Evolutionary conservation across 305 asterid genomes (phyloP).

Genomic region (Stenogyne calaminthoides): DNA sequence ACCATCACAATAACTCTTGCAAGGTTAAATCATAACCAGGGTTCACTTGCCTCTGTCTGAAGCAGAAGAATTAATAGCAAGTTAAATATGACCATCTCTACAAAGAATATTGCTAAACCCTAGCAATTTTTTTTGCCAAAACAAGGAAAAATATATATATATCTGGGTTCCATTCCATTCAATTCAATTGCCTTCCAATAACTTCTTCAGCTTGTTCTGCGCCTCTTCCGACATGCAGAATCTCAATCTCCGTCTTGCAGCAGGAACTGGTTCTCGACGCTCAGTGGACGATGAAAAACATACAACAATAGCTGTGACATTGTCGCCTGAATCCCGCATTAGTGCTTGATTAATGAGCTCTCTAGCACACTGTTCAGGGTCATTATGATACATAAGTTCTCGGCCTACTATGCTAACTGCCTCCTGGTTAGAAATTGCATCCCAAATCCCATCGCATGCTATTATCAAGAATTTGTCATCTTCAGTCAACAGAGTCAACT

Average conservation of each 20-base stretch:
- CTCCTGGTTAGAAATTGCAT: slow-evolving; percentile 67
- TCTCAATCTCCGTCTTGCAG: slow-evolving; percentile 40
- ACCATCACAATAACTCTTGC: no score
- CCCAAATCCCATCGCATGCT: slow-evolving; percentile 79
- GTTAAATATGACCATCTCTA: slow-evolving; percentile 25
- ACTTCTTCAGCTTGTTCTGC: slow-evolving; percentile 49
- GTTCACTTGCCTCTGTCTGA: slow-evolving; percentile 9
- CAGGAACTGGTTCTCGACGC: slow-evolving; percentile 26
- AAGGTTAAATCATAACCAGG: slow-evolving; percentile 8
- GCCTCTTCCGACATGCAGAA: slow-evolving; percentile 59
- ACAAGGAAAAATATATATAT: slow-evolving; percentile 7
- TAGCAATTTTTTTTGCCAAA: background rate
- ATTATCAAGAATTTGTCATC: slow-evolving; percentile 66
- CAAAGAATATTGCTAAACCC: slow-evolving; percentile 24
- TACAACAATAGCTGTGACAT: slow-evolving; percentile 60
- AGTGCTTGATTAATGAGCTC: slow-evolving; percentile 51
- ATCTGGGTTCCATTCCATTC: slow-evolving; percentile 25
- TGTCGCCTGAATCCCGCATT: slow-evolving; percentile 43
- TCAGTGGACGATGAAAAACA: slow-evolving; percentile 44
- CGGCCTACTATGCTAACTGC: slow-evolving; percentile 49
- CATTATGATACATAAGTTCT: slow-evolving; percentile 44
- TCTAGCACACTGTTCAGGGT: slow-evolving; percentile 49
- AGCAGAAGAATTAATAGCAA: background rate
- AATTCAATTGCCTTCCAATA: slow-evolving; percentile 58
- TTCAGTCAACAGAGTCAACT: slow-evolving; percentile 40